Percentiles rank a stretch among this genome's conserved stretches.
Conservation (phyloP, 2,329 filamentous ascomycete species). For the Colletotrichum limetticola region DNA sequence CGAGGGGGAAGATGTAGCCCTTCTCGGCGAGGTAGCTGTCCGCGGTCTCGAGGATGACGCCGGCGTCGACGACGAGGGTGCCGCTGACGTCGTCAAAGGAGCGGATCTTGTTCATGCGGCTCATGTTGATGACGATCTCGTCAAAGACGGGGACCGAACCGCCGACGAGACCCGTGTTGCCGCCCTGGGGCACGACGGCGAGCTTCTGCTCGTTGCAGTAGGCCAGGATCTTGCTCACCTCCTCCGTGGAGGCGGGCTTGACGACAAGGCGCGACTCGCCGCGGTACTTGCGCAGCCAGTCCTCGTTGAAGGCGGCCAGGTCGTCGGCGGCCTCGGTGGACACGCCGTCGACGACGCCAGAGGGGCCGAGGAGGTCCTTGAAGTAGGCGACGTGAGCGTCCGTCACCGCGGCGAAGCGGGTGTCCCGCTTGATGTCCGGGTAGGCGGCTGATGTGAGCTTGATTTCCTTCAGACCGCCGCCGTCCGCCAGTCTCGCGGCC, state of each 20-base stretch:
- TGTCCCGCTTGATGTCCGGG: conserved; percentile 83
- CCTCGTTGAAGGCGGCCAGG: conserved; percentile 90
- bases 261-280: conserved; percentile 89
- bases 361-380: conserved; percentile 81
- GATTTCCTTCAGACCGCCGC: conserved; percentile 37
- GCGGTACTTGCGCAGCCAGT: conserved; percentile 99
- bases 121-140: conserved; percentile 93
- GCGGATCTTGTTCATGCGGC: conserved; percentile 89
- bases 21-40: conserved; percentile 87
- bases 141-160: conserved; percentile 98
- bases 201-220: conserved; percentile 96
- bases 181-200: conserved; percentile 95
- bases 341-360: conserved; percentile 86
- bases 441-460: conserved; percentile 90
- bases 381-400: conserved; percentile 86
- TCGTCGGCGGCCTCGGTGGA: conserved; percentile 79
- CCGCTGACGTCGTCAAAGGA: conserved; percentile 95
- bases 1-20: conserved; percentile 91
- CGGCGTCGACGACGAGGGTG: conserved; percentile 89
- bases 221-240: conserved; percentile 89
- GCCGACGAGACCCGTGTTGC: conserved; percentile 95
- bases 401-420: conserved; percentile 79
- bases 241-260: conserved; percentile 84
- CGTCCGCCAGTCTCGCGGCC: conserved; percentile 14
- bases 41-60: conserved; percentile 88